A percentile compares a stretch with the other conserved stretches of the same genome.
Conservation (phyloP, 352 stramenopile genomes). For the Discostella stelligera region DNA sequence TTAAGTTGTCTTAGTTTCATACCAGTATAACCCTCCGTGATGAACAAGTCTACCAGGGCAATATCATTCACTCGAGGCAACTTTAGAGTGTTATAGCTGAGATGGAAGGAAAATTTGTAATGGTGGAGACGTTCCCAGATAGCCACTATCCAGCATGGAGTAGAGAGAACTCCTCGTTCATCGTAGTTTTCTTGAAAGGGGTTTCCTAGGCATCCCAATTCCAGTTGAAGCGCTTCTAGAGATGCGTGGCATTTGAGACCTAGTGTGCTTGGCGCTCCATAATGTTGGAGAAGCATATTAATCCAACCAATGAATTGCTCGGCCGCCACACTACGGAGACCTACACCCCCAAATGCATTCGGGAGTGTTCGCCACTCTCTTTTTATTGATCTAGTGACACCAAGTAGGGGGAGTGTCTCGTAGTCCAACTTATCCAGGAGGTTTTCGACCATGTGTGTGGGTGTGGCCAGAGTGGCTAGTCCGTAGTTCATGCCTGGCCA, state of each 20-base stretch:
- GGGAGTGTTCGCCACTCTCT: constrained; percentile 12
- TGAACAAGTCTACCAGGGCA: neutral
- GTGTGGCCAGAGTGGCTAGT: constrained; percentile 10
- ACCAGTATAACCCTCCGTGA: neutral
- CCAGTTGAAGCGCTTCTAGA: constrained; percentile 12
- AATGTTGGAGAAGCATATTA: constrained; percentile 24
- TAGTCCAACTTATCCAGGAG: neutral
- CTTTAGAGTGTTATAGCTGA: neutral
- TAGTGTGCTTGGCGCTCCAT: neutral
- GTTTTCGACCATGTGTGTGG: neutral
- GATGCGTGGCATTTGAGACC: constrained; percentile 1
- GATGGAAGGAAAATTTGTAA: neutral
- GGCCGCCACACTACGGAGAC: neutral
- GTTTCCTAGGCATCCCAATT: constrained; percentile 3
- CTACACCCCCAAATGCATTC: constrained; percentile 19
- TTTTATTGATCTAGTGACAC: constrained; percentile 1
- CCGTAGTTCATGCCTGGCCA: constrained; percentile 27
- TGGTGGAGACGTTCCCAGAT: neutral
- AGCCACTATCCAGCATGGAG: neutral
- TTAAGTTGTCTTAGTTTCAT: neutral
- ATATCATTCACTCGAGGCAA: neutral
- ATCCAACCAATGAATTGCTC: too few relatives aligned
- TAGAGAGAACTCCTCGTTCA: neutral
- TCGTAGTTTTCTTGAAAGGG: neutral
- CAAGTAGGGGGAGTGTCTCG: constrained; percentile 18